Evolutionary conservation across 306 rosid genomes (phyloP), one percentile per base, ranked within the genome.

Genomic region (Macrotyloma uniflorum): DNA sequence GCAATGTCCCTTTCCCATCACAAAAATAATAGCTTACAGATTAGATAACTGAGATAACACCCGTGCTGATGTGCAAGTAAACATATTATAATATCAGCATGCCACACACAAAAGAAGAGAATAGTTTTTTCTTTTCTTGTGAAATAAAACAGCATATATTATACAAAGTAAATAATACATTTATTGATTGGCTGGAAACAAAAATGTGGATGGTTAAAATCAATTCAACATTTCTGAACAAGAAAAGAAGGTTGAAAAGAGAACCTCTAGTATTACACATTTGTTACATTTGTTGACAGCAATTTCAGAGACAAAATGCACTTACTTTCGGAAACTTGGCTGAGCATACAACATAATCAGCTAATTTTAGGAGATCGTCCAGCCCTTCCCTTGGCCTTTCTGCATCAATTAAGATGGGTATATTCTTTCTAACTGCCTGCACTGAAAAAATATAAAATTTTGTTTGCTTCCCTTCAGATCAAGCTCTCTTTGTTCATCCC

Each of bases 311-410:
- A 46, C 76, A 74, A 79, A 67, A 66, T 69, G 53, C 77, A 85
- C 91, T 89, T 86, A 76, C 99, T 90, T 70, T 82, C 3, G 99
- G 99, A 86, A 95, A 95, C 58, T 84, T 88, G 1, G 81, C 83
- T 10, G 99, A 89, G 83, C 98, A 95, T 68, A 95, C 89, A 14
- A 82, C 89, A 86, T 93, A 93, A 72, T 84, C 89, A 72, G 98
- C 88, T 51, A 88, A 81, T 55, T 84, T 65, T 43, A 93, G 86
- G 81, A 95, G 97, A 87, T 88, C 93, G 83, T 89, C 93, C 82
- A 93, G 81, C 79, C 98, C 98, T 86, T 95, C 98, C 87, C 98
- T 91, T 16, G 81, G 76, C 68, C 89, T 87, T 89, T 95, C 99
- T 77, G 96, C 93, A 15, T 95, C 99, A 70, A 95, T 63, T 77